Base-by-base conservation (phyloP, 2,329 filamentous ascomycete genomes). In the Talaromyces atroroseus region DNA sequence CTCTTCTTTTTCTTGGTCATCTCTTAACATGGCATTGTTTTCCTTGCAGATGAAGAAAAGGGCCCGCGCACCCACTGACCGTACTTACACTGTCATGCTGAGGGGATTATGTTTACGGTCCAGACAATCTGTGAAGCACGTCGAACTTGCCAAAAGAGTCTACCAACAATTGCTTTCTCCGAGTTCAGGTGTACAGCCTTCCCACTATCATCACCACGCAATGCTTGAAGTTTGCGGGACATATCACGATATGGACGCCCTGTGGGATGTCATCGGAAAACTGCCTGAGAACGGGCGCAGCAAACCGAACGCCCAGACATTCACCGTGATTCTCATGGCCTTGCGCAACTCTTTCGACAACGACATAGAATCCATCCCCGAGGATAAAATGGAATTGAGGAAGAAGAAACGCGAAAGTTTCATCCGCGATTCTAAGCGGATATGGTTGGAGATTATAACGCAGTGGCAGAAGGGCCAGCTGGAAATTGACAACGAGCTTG, bases 31-130 rank as follows among this genome's bases (percentile, higher is more conserved):
- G 11, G 12, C 3, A 3, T 4, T 29, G 8, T 36, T 29, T 47
- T 58, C 12, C 26, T 29, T 29, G 3, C 63, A 90, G 88, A 97
- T 99, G 92, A 99, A 97, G 76, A 97, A 97, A 75, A 82, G 91
- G 59, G 86, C 80, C 5, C 88, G 95, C 65, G 78, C 82, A 24
- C 92, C 94, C 1, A 92, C 92, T 68, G 81, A 84, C 3, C 82
- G 87, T 64, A 96, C 94, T 0, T 96, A 89, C 68, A 94, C 89
- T 18, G 85, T 89, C 57, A 82, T 97, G 58, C 85, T 99, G 62
- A 80, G 83, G 51, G 92, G 91, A 29, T 83, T 92, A 54, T 81
- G 86, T 42, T 73, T 78, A 44, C 83, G 86, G 16, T 68, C 80
- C 1, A 80, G 87, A 46, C 54, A 57, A n/a, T 11, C 56, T 58